Evolutionary conservation across 164 flowering plant species (phyloP), one percentile per base, ranked within the genome.

Genomic region (Macadamia integrifolia): DNA sequence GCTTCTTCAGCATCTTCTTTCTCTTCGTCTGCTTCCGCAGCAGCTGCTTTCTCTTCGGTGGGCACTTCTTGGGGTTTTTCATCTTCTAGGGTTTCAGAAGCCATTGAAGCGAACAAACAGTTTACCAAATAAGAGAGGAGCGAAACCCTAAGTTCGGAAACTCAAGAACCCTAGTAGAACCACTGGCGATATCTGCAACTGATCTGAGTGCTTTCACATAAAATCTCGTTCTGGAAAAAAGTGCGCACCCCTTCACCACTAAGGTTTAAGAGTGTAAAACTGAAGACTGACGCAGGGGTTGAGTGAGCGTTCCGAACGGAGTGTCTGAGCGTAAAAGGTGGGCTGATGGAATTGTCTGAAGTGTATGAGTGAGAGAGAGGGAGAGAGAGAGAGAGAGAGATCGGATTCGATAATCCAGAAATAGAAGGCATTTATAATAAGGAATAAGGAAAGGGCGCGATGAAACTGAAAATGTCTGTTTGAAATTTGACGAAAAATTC

Each of bases 51-150:
- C 64, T 60, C 52, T 44, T 12, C 69, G 6, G 75, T 29, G 59
- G 60, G 53, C 63, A n/a, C 72, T 5, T 65, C 69, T 18, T 70
- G 71, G 14, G 48, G 49, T 17, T 69, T 76, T 52, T 71, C 67
- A 65, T 67, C 82, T 60, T 76, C 78, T 67, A 73, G 67, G 77
- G 74, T 64, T 76, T 71, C 80, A 29, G 80, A 67, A 59, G 62
- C 76, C 83, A 77, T 77, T 35, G 57, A 67, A 15, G 17, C 12
- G 42, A 50, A 40, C 28, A 31, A 11, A 35, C 42, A 11, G 43
- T 3, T 7, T 10, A 44, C 6, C 30, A 14, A 30, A n/a, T 46
- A 8, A 10, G 14, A 17, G 23, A 0, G 15, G 3, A n/a, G 11
- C 15, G 12, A 18, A 60, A 29, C 32, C 53, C 70, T 60, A 44